phyloP scores from a whole-genome alignment of 2,329 filamentous ascomycete genomes.

The Colletotrichum godetiae region DNA sequence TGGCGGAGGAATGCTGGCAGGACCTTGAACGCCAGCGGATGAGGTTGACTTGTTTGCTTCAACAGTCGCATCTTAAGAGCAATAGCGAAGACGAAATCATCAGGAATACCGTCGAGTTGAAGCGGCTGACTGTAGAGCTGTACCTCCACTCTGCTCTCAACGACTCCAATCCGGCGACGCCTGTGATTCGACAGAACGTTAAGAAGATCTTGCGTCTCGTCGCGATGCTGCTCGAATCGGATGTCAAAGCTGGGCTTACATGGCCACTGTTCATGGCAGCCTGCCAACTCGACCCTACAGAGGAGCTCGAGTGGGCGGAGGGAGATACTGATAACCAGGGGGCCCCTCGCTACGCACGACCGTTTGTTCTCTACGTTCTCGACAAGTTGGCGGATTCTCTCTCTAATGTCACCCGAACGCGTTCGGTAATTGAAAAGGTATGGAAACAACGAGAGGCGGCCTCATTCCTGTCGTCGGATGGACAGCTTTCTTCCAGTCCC shows the following conservation, averaged over 20 bases:
- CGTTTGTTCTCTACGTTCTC: slow-evolving; percentile 50
- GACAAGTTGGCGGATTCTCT: slow-evolving; percentile 50
- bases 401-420: slow-evolving; percentile 52
- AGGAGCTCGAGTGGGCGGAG: slow-evolving; percentile 46
- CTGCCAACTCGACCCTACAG: slow-evolving; percentile 50
- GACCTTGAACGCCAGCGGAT: slow-evolving; percentile 27
- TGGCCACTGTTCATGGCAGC: slow-evolving; percentile 57
- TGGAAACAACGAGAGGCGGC: slow-evolving; percentile 52
- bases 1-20: slow-evolving; percentile 24
- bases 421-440: slow-evolving; percentile 55
- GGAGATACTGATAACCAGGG: slow-evolving; percentile 35
- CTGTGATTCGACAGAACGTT: slow-evolving; percentile 39
- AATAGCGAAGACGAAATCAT: slow-evolving; percentile 46
- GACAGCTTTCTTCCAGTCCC: slow-evolving; percentile 28
- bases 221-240: slow-evolving; percentile 45
- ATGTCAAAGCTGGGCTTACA: slow-evolving; percentile 47
- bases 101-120: slow-evolving; percentile 51
- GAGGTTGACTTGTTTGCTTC: slow-evolving; percentile 13
- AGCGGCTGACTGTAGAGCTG: slow-evolving; percentile 52
- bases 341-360: slow-evolving; percentile 45
- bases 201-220: slow-evolving; percentile 48
- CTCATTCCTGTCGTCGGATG: slow-evolving; percentile 12
- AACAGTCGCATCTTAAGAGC: slow-evolving; percentile 12
- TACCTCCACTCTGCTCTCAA: slow-evolving; percentile 55
- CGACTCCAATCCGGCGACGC: slow-evolving; percentile 50